These are phyloP conservation scores for Monilinia polystroma DNA, from an alignment of 2,329 filamentous ascomycete species.

Conservation along the genomic window DNA sequence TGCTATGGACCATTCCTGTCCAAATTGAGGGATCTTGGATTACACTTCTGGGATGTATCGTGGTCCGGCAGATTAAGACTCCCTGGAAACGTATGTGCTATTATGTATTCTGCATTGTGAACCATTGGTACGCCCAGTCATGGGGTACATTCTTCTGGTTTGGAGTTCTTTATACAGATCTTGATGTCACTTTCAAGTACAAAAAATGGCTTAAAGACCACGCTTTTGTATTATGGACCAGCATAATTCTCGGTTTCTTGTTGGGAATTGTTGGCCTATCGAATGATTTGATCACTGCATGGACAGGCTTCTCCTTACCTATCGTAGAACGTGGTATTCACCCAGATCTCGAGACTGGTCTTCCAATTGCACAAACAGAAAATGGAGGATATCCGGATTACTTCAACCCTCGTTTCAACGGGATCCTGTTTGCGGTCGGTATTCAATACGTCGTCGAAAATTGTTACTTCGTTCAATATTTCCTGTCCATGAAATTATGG, in stretches of 20 bases:
- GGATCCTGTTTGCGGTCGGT: slow-evolving; percentile 43
- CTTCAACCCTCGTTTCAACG: slow-evolving; percentile 45
- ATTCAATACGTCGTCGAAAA: slow-evolving; percentile 43
- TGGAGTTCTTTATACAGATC: slow-evolving; percentile 47
- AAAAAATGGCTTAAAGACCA: slow-evolving; percentile 42
- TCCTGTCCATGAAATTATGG: slow-evolving; percentile 44
- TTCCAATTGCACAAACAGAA: slow-evolving; percentile 41
- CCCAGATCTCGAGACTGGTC: slow-evolving; percentile 44
- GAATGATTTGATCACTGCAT: slow-evolving; percentile 25
- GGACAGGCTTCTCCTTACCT: slow-evolving; percentile 28
- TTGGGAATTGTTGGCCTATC: slow-evolving; percentile 30
- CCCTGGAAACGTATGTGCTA: slow-evolving; percentile 48
- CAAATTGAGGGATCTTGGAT: slow-evolving; percentile 49
- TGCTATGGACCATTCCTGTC: slow-evolving; percentile 51
- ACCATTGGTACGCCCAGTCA: slow-evolving; percentile 48
- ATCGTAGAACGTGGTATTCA: slow-evolving; percentile 46
- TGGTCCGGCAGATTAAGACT: slow-evolving; percentile 48
- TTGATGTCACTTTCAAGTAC: slow-evolving; percentile 48
- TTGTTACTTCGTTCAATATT: slow-evolving; percentile 43
- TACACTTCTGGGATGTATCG: slow-evolving; percentile 44
- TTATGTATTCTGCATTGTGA: slow-evolving; percentile 46
- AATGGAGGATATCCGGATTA: slow-evolving; percentile 45
- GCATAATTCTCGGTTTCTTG: slow-evolving; percentile 39
- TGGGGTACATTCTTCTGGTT: slow-evolving; percentile 49
- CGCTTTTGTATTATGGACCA: slow-evolving; percentile 42